Evolutionary conservation across 345 rosid genomes (phyloP).

Genomic region (Populus pruinosa): DNA sequence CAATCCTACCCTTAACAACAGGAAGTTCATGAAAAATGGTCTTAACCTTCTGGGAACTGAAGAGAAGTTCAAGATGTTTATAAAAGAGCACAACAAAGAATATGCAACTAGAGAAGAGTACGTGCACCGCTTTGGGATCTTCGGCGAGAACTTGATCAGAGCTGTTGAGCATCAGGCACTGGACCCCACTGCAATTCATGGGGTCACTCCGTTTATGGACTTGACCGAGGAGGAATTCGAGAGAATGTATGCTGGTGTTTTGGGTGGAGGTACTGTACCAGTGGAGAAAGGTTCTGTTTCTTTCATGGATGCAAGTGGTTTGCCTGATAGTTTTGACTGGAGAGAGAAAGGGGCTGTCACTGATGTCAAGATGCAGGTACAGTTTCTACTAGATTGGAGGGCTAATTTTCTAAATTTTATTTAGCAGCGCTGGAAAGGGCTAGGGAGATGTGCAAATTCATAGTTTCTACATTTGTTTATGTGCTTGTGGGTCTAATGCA

Average conservation of each 20-base stretch:
- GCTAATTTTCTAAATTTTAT: too few species aligned
- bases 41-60: slow-evolving; percentile 33
- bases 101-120: slow-evolving; percentile 65
- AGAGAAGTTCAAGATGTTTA: slow-evolving; percentile 50
- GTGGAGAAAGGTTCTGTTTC: slow-evolving; percentile 3
- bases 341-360: slow-evolving; percentile 86
- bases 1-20: background rate
- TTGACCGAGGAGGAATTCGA: slow-evolving; percentile 72
- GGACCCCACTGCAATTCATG: slow-evolving; percentile 75
- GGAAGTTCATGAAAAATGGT: background rate
- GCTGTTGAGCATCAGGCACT: slow-evolving; percentile 78
- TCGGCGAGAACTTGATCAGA: slow-evolving; percentile 58
- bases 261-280: background rate
- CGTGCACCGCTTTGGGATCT: slow-evolving; percentile 63
- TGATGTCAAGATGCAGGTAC: slow-evolving; percentile 78
- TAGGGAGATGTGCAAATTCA: background rate
- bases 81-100: slow-evolving; percentile 49
- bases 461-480: background rate
- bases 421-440: background rate
- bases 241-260: slow-evolving; percentile 54
- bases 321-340: slow-evolving; percentile 84
- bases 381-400: background rate
- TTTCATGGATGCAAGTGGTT: slow-evolving; percentile 38
- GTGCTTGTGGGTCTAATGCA: slow-evolving; percentile 15
- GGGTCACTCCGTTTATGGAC: slow-evolving; percentile 78